Base-by-base conservation (phyloP, 2,329 filamentous ascomycete genomes). In the Fusarium hainanense region DNA sequence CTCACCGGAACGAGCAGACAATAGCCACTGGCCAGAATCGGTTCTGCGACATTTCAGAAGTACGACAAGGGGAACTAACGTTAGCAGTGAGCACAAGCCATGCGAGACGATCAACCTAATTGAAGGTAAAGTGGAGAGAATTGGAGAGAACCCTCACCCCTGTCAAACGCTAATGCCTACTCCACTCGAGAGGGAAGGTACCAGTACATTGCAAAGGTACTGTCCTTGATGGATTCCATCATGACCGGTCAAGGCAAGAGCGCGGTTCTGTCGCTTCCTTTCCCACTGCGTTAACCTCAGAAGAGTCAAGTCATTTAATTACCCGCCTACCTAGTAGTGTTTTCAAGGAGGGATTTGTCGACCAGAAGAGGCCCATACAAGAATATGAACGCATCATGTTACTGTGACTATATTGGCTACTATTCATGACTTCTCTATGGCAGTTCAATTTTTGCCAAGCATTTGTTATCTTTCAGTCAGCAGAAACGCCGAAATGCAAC, bases 31-130 rank as follows among this genome's bases (percentile, higher is more conserved):
- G 47, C 14, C 21, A 43, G 41, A 43, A 43, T 43, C 40, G 55
- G 59, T 62, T 62, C 63, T 60, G 61, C 34, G 54, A 66, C 47
- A 66, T 60, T 59, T 51, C 46, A 13, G 11, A 48, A 23, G 18
- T 56, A 49, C 16, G 46, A 43, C 41, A 23, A 58, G 43, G 49
- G 58, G 34, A 49, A 55, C 42, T 49, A 56, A 48, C 27, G 32
- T 34, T 34, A 37, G 32, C 27, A 54, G 25, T 43, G 16, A 49
- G 59, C 63, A 54, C 63, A 66, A 55, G 59, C 58, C 70, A 66
- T 62, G 54, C 61, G 47, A 51, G 67, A 62, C 60, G 70, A 72
- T 72, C 67, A 66, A 67, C 63, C 63, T 48, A 62, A 70, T 70
- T 64, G 58, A 43, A 52, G 43, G 54, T 48, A 68, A 43, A 58